Base-by-base conservation (phyloP, 2,329 filamentous ascomycete genomes). In the Fusarium citri region DNA sequence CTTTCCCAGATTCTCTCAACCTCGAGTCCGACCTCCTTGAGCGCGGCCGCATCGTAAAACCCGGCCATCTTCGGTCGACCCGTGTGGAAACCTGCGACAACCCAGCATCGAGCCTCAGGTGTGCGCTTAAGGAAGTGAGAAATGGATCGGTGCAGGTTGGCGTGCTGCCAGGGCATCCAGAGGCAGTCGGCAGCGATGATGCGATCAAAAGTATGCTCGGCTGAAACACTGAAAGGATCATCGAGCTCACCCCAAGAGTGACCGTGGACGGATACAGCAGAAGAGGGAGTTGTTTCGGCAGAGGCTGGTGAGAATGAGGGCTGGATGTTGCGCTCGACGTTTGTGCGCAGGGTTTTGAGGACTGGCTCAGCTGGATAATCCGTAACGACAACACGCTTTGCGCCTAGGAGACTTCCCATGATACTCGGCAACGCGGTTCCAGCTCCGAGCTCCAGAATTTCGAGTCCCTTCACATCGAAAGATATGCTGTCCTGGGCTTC, bases 151-250 rank as follows among this genome's bases (percentile, higher is more conserved):
- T 85, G 85, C 26, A 94, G 83, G 77, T 89, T 91, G n/a, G 79
- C 83, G 78, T 94, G 92, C 81, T 93, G 87, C 82, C 85, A 86
- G 3, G 88, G 87, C 89, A 93, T 92, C 91, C 91, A 94, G 59
- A 92, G 84, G 74, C 91, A 93, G 79, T 94, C 91, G 66, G 90
- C 89, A 0, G 88, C 89, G n/a, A 93, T 79, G 42, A 94, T 82
- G 60, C 89, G 85, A 47, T 88, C 88, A 74, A 89, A 92, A 3
- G 75, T 76, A 62, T 78, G 78, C 41, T 71, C 71, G 62, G 73
- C 56, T 45, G 71, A 46, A 55, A 69, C 26, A 61, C 73, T 72
- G 34, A 80, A 75, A 10, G 83, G 26, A 25, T 78, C 73, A 1
- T 71, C 55, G 2, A 87, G 76, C 20, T 85, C 84, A 9, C 91